Evolutionary conservation across 2,329 filamentous ascomycete genomes (phyloP).

Genomic region (Fusarium odoratissimum): DNA sequence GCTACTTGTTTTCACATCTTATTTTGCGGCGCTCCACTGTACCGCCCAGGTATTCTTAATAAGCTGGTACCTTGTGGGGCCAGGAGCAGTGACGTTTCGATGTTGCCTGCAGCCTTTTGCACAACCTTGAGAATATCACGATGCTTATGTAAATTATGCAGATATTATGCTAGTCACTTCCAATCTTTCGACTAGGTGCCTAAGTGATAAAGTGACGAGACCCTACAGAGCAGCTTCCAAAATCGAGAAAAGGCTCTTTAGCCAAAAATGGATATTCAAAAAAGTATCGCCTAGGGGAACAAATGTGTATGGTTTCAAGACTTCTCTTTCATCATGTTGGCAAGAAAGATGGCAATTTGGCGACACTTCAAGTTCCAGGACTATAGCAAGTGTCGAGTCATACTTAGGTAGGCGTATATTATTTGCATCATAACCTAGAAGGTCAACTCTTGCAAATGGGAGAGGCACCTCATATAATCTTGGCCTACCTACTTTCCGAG

Average conservation of each 20-base stretch:
- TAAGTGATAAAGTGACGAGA: not conserved
- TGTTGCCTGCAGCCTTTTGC: constrained; percentile 47
- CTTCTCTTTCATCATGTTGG: not conserved
- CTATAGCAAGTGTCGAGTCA: not conserved
- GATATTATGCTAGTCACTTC: not conserved
- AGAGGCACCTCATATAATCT: not conserved
- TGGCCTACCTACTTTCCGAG: not conserved
- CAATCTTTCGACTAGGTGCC: not conserved
- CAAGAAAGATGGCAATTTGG: not conserved
- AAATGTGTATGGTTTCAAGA: not conserved
- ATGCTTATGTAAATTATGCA: constrained; percentile 22
- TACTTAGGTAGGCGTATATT: not conserved
- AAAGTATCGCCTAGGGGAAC: not conserved
- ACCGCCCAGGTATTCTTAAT: constrained; percentile 36
- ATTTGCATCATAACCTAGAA: not conserved
- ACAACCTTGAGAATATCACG: constrained; percentile 1
- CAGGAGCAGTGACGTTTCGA: constrained; percentile 50
- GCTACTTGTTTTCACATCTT: constrained; percentile 30
- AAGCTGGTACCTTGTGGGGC: constrained; percentile 39
- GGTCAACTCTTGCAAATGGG: not conserved
- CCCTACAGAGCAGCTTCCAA: not conserved
- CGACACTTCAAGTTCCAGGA: not conserved
- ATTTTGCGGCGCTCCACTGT: constrained; percentile 30
- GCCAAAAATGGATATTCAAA: not conserved
- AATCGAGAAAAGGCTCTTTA: not conserved